These are phyloP conservation scores for Corymbia citriodora DNA, from an alignment of 441 rosid genomes.

Conservation along the genomic window DNA sequence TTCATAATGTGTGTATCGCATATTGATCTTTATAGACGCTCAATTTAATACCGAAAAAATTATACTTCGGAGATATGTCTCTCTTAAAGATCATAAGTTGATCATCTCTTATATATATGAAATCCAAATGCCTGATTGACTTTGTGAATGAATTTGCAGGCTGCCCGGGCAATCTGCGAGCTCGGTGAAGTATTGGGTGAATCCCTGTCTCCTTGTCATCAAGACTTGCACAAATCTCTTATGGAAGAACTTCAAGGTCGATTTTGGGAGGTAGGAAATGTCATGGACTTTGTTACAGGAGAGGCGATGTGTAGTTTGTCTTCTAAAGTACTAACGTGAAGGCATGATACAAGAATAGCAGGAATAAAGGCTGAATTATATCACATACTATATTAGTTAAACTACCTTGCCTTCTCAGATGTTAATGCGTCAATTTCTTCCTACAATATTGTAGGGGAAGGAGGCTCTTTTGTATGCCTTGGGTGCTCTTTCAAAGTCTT, in stretches of 20 bases:
- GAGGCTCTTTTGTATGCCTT: constrained; percentile 74
- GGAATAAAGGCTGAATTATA: neutral
- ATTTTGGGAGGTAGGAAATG: constrained; percentile 75
- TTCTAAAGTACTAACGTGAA: neutral
- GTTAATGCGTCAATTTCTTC: neutral
- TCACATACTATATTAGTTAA: too few species aligned
- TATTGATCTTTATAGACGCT: neutral
- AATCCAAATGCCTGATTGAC: neutral
- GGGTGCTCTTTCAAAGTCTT: constrained; percentile 66
- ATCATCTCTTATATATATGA: neutral
- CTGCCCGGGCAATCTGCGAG: constrained; percentile 80
- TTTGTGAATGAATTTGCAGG: constrained; percentile 35
- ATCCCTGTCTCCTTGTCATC: constrained; percentile 58
- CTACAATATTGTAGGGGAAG: constrained; percentile 58
- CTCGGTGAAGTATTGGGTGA: constrained; percentile 82
- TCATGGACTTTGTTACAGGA: neutral
- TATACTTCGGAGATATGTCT: neutral
- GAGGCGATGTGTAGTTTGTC: neutral
- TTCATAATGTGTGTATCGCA: neutral
- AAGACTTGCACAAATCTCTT: constrained; percentile 51
- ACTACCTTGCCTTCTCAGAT: neutral
- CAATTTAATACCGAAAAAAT: neutral
- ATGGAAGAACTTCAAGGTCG: constrained; percentile 86
- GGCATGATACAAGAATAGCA: neutral
- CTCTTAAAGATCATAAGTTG: neutral